Conservation (phyloP, 2,329 filamentous ascomycete genomes). For the Passalora sequoiae region DNA sequence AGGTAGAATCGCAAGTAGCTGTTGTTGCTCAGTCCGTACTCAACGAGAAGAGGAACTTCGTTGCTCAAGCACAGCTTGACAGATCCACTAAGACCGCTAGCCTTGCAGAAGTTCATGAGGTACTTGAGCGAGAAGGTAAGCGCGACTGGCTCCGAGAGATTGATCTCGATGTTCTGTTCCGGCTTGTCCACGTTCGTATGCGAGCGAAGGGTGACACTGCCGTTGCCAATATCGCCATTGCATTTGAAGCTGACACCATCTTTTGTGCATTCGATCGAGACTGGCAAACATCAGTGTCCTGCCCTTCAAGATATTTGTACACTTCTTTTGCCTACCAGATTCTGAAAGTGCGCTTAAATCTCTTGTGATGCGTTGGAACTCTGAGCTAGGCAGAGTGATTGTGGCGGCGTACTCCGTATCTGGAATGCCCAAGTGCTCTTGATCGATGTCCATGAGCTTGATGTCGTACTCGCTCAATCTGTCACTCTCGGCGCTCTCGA, state of each 20-base stretch:
- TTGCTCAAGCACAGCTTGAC: slow-evolving; percentile 94
- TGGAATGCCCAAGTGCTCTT: slow-evolving; percentile 97
- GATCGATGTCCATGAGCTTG: slow-evolving; percentile 99
- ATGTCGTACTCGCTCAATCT: slow-evolving; percentile 98
- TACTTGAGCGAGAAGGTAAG: slow-evolving; percentile 99
- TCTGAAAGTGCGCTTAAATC: slow-evolving; percentile 90
- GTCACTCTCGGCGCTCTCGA: slow-evolving; percentile 85
- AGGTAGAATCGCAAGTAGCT: slow-evolving; percentile 96
- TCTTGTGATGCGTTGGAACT: slow-evolving; percentile 92
- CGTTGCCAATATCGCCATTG: slow-evolving; percentile 92
- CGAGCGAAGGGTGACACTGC: slow-evolving; percentile 83
- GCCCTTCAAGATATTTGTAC: neutral
- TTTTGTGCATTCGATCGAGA: slow-evolving; percentile 92
- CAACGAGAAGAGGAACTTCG: slow-evolving; percentile 92
- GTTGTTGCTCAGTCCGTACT: slow-evolving; percentile 75
- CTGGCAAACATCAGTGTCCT: slow-evolving; percentile 45
- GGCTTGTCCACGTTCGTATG: slow-evolving; percentile 88
- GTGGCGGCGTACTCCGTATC: slow-evolving; percentile 97
- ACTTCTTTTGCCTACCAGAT: slow-evolving; percentile 63
- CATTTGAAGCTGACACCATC: slow-evolving; percentile 95
- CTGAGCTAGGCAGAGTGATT: slow-evolving; percentile 77
- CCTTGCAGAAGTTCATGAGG: slow-evolving; percentile 99
- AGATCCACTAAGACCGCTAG: slow-evolving; percentile 69
- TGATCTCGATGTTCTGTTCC: slow-evolving; percentile 77
- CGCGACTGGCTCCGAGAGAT: slow-evolving; percentile 84